Percentiles rank a stretch among this genome's conserved stretches.
phyloP scores from a whole-genome alignment of 306 rosid species.

The Ochetophila trinervis region DNA sequence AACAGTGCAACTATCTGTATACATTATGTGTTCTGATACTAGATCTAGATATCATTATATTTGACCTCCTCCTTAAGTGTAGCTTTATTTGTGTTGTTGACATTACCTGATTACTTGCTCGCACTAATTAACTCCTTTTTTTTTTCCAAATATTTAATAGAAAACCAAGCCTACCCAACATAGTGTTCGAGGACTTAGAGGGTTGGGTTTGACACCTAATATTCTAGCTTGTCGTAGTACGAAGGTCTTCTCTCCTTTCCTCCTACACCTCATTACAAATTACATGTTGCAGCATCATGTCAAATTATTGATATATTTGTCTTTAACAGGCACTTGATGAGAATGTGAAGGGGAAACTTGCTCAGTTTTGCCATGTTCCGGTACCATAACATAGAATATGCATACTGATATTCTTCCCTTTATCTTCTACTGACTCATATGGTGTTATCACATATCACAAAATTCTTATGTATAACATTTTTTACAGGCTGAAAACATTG shows the following conservation, averaged over 20 bases:
- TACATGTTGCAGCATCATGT: constrained; percentile 13
- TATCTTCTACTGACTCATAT: constrained; percentile 1
- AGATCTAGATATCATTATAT: not conserved
- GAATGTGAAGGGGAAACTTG: constrained; percentile 65
- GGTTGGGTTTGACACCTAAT: constrained; percentile 78
- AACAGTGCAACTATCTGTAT: not conserved
- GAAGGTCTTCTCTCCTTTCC: constrained; percentile 48
- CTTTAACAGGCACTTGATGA: constrained; percentile 61
- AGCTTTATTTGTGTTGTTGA: constrained; percentile 5
- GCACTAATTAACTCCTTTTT: constrained; percentile 10
- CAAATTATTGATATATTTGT: constrained; percentile 20
- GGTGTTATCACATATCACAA: constrained; percentile 3
- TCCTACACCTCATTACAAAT: constrained; percentile 1
- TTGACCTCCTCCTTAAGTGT: not conserved
- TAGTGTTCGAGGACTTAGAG: constrained; percentile 85
- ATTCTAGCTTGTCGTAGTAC: constrained; percentile 86
- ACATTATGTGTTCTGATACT: constrained; percentile 14
- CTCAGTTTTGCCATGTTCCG: constrained; percentile 86
- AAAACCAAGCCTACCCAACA: constrained; percentile 94
- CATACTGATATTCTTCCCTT: constrained; percentile 16
- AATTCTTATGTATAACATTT: not conserved
- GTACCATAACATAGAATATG: constrained; percentile 34
- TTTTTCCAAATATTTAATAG: constrained; percentile 32
- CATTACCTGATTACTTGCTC: constrained; percentile 6
- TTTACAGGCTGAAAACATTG: constrained; percentile 62